Percentiles rank a stretch among this genome's conserved stretches.
These are phyloP conservation scores for Trypanosoma platydactyli DNA, from an alignment of 208 protist genomes.

Conservation along the genomic window DNA sequence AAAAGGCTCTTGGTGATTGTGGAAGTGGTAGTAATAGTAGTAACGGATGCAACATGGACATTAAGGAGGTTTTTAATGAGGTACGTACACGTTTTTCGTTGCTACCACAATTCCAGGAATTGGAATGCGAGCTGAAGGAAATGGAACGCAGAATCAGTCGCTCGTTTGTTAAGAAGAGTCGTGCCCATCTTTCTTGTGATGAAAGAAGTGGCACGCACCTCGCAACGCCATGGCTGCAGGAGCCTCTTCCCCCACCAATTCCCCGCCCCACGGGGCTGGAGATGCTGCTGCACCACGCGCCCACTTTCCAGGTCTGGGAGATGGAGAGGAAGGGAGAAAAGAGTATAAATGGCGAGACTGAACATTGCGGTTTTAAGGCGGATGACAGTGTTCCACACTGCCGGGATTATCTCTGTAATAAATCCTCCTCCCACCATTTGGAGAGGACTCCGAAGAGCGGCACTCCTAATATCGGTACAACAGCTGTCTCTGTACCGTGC, in stretches of 20 bases:
- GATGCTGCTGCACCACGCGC: background rate
- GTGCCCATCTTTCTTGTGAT: background rate
- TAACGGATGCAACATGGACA: conserved; percentile 3
- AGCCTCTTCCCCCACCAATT: conserved; percentile 13
- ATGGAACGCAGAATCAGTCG: background rate
- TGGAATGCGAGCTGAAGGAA: conserved; percentile 2
- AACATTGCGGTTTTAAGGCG: background rate
- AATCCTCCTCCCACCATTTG: no score
- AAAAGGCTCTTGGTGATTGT: background rate
- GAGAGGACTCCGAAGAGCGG: no score
- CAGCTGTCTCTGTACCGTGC: no score
- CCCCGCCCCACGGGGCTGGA: conserved; percentile 16
- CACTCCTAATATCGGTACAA: no score
- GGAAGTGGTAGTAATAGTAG: background rate
- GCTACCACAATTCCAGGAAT: conserved; percentile 10
- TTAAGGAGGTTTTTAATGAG: conserved; percentile 18
- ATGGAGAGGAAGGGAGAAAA: background rate
- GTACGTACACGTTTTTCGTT: conserved; percentile 16
- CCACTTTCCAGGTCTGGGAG: background rate
- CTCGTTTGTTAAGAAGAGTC: background rate
- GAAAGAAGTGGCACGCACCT: background rate
- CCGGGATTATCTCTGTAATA: no score
- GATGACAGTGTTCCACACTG: background rate
- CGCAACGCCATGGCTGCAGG: background rate
- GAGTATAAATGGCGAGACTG: background rate